Evolutionary conservation across 2,329 filamentous ascomycete species (phyloP).

Genomic region (Colletotrichum chrysophilum): DNA sequence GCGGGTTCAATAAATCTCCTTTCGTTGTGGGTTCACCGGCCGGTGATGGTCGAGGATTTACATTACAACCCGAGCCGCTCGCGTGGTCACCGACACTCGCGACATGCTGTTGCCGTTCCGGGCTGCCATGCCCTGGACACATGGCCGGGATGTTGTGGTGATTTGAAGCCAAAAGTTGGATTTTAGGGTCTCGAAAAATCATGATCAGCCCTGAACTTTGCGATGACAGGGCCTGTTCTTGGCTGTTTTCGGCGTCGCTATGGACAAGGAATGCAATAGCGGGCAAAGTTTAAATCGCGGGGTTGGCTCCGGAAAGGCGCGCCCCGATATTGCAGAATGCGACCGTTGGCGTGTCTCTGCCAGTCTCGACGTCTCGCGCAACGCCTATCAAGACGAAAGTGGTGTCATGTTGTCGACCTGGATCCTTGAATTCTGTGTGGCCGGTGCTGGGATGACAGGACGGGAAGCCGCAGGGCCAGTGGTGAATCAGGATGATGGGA

Average conservation of each 20-base stretch:
- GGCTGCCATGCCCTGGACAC: neutral
- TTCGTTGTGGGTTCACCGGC: neutral
- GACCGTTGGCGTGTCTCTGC: neutral
- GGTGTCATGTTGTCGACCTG: neutral
- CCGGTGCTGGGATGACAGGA: neutral
- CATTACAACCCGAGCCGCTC: neutral
- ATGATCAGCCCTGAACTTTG: neutral
- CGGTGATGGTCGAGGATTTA: neutral
- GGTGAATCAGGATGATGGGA: neutral
- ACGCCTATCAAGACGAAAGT: neutral
- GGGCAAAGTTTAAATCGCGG: conserved; percentile 7
- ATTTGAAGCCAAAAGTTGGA: neutral
- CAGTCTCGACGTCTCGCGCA: neutral
- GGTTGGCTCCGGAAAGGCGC: neutral
- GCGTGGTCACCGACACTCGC: neutral
- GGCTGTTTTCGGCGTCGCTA: neutral
- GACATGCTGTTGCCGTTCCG: neutral
- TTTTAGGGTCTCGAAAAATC: neutral
- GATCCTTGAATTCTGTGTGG: neutral
- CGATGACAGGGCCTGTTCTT: neutral
- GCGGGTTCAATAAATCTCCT: neutral
- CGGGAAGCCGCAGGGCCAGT: conserved; percentile 9
- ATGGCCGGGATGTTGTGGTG: neutral
- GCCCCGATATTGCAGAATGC: neutral
- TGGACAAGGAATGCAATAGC: neutral